Percentiles rank a stretch among this genome's conserved stretches.
Evolutionary conservation across 768 basidiomycete species (phyloP).

Genomic region (Dacryopinax spathularia): DNA sequence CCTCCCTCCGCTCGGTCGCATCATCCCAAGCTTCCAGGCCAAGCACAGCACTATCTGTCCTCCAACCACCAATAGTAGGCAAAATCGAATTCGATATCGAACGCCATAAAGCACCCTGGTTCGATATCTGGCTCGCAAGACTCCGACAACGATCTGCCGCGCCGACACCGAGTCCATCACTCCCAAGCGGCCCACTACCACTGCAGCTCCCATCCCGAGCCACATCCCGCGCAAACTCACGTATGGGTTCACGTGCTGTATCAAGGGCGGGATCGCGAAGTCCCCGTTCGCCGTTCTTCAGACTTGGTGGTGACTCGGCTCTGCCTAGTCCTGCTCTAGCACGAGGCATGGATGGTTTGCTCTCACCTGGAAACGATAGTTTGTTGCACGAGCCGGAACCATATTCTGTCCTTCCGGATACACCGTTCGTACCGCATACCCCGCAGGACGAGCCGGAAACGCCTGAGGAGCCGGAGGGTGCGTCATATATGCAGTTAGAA

Average conservation of each 20-base stretch:
- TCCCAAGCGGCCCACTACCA: neutral
- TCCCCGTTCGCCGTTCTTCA: neutral
- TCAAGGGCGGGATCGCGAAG: neutral
- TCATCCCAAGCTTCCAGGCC: slow-evolving; percentile 51
- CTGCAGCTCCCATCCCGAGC: slow-evolving; percentile 5
- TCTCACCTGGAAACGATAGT: neutral
- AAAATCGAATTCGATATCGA: slow-evolving; percentile 96
- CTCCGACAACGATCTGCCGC: neutral
- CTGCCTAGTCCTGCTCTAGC: neutral
- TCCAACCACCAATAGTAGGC: slow-evolving; percentile 65
- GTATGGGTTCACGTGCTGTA: neutral
- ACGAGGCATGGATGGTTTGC: neutral
- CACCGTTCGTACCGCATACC: neutral
- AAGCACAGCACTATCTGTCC: slow-evolving; percentile 37
- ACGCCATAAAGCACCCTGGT: slow-evolving; percentile 64
- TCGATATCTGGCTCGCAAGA: slow-evolving; percentile 53
- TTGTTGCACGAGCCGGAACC: neutral
- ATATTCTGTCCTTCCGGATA: neutral
- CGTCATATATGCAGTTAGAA: neutral
- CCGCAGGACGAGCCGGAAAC: neutral
- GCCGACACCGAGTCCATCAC: neutral
- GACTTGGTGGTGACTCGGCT: neutral
- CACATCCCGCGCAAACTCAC: slow-evolving; percentile 2
- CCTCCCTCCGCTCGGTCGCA: slow-evolving; percentile 26
- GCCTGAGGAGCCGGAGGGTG: neutral